Conservation (phyloP, 202 grass and related monocot genomes). For the Zizania palustris region DNA sequence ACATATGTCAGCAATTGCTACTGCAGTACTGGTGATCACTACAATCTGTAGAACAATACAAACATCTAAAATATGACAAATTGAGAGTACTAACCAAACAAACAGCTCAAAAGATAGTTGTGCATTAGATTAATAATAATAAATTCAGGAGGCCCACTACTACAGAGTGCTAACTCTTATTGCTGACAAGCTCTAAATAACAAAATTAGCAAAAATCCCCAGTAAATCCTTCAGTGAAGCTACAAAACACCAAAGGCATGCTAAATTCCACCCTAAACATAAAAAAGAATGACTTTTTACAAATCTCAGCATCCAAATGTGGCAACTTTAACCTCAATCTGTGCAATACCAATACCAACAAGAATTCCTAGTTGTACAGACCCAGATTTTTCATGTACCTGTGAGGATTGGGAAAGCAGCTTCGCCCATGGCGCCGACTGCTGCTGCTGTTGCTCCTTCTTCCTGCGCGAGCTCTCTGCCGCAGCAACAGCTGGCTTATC, state of each 20-base stretch:
- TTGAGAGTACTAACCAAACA: neutral
- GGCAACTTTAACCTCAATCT: slow-evolving; percentile 11
- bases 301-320: slow-evolving; percentile 15
- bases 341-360: slow-evolving; percentile 18
- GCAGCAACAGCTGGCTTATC: slow-evolving; percentile 32
- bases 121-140: neutral
- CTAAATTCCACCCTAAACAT: neutral
- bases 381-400: slow-evolving; percentile 47
- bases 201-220: neutral
- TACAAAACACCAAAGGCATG: neutral
- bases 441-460: slow-evolving; percentile 50
- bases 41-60: slow-evolving; percentile 23
- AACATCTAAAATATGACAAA: slow-evolving; percentile 15
- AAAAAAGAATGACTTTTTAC: slow-evolving; percentile 40
- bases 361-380: neutral
- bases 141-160: slow-evolving; percentile 10
- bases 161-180: neutral
- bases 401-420: slow-evolving; percentile 79
- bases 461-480: slow-evolving; percentile 48
- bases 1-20: neutral
- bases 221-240: no score
- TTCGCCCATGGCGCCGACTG: slow-evolving; percentile 73
- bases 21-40: neutral
- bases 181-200: slow-evolving; percentile 14
- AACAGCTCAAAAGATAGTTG: slow-evolving; percentile 4